Base-by-base conservation (phyloP, 441 rosid genomes). In the Euphorbia schlechtendalii region DNA sequence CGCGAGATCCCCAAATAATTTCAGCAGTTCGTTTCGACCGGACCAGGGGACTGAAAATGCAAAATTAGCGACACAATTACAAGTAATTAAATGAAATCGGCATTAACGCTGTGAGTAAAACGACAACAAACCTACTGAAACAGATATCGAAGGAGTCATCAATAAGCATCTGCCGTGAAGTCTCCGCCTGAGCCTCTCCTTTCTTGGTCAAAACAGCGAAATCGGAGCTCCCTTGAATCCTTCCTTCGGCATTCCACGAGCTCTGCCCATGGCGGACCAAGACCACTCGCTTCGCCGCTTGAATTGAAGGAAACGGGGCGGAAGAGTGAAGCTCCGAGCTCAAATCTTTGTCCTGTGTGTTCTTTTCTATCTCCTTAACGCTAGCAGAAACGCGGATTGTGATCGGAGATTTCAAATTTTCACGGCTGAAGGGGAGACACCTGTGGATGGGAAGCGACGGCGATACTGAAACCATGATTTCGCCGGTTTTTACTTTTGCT, bases 231-330 rank as follows among this genome's bases (percentile, higher is more conserved):
- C 98, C 98, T 80, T 92, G 98, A 67, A 92, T 89, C 75, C 96
- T 70, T 0, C 96, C 98, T 69, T 89, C 96, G 68, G 76, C 90
- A 10, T 89, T 89, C 96, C 98, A 89, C 57, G 96, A 86, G 86
- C 96, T 92, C 86, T 89, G 94, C 12, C 98, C 96, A 66, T 92
- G 98, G 80, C 96, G 83, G 66, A 92, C 98, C 61, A 92, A 80
- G n/a, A 89, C 87, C 70, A 89, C 96, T 63, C 96, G 71, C 84
- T 92, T 92, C 65, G 88, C 80, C 25, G 65, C 81, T 69, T 71
- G 73, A 32, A 85, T 73, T n/a, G 73, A 67, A n/a, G 90, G 89
- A 40, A 82, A 78, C 45, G 78, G 74, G 15, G 54, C 61, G 36
- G 78, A 40, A n/a, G 59, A 77, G 71, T 69, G 54, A 20, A 76